Percentiles rank a stretch among this genome's conserved stretches.
Evolutionary conservation across 176 grass and related monocot genomes (phyloP).

Genomic region (Phoenix dactylifera): DNA sequence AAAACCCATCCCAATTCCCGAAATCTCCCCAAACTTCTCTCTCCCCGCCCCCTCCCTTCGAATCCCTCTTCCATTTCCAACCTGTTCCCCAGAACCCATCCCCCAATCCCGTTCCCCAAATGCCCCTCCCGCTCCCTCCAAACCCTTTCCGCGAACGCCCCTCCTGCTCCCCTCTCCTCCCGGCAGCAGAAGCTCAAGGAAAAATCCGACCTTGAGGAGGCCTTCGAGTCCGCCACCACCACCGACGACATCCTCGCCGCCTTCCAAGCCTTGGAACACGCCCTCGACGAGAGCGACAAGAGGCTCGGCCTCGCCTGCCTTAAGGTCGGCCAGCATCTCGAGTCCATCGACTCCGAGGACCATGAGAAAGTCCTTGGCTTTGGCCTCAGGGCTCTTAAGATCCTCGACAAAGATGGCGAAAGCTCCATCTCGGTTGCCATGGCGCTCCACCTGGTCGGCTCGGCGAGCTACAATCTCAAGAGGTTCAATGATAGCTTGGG

Average conservation of each 20-base stretch:
- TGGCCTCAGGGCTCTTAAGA: constrained; percentile 48
- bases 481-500: constrained; percentile 86
- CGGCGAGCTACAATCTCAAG: constrained; percentile 59
- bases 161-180: constrained; percentile 3
- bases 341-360: constrained; percentile 34
- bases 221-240: constrained; percentile 54
- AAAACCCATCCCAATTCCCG: constrained; percentile 13
- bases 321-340: constrained; percentile 94
- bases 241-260: constrained; percentile 44
- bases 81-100: constrained; percentile 1
- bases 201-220: constrained; percentile 34
- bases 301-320: constrained; percentile 85
- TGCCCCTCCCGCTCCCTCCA: constrained; percentile 21
- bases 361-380: constrained; percentile 47
- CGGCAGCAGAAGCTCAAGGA: constrained; percentile 25
- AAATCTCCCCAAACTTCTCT: not conserved
- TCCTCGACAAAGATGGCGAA: constrained; percentile 44
- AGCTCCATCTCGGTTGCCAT: constrained; percentile 72
- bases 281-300: constrained; percentile 40
- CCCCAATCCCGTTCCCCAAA: constrained; percentile 11
- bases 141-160: constrained; percentile 18
- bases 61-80: constrained; percentile 6
- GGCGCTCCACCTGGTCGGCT: constrained; percentile 80
- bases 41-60: constrained; percentile 20
- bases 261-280: constrained; percentile 48